Evolutionary conservation across 805 yeast genomes (phyloP).

Genomic region (Kluyveromyces starmeri): DNA sequence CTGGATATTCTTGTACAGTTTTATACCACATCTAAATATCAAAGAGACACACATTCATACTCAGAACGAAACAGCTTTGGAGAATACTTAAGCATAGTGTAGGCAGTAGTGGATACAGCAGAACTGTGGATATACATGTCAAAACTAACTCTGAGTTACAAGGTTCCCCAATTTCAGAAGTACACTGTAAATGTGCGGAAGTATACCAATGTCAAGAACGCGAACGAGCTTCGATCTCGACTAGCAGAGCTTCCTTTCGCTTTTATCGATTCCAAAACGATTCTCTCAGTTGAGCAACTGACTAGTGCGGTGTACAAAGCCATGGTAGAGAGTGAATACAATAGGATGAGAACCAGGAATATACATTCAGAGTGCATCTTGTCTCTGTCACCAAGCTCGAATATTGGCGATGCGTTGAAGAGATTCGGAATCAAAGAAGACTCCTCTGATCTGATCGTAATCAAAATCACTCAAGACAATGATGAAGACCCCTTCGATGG

Average conservation of each 20-base stretch:
- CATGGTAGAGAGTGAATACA: slow-evolving; percentile 40
- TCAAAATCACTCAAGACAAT: slow-evolving; percentile 36
- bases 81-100: no score
- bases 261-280: slow-evolving; percentile 50
- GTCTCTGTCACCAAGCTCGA: slow-evolving; percentile 60
- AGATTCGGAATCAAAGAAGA: slow-evolving; percentile 58
- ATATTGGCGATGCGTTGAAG: slow-evolving; percentile 57
- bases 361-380: slow-evolving; percentile 66
- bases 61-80: no score
- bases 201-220: slow-evolving; percentile 38
- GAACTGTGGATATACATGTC: no score
- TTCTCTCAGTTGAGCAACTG: slow-evolving; percentile 56
- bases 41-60: no score
- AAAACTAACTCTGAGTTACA: slow-evolving; percentile 8
- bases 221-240: slow-evolving; percentile 33
- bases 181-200: slow-evolving; percentile 33
- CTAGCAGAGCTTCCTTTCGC: slow-evolving; percentile 50
- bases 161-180: slow-evolving; percentile 42
- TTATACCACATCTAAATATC: no score
- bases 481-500: slow-evolving; percentile 15
- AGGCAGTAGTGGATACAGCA: no score
- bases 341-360: slow-evolving; percentile 49
- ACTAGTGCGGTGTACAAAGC: slow-evolving; percentile 53
- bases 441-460: slow-evolving; percentile 37
- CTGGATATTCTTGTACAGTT: no score